Evolutionary conservation across 2,329 filamentous ascomycete genomes (phyloP), one percentile per base, ranked within the genome.

Genomic region (Verticillium albo-atrum): DNA sequence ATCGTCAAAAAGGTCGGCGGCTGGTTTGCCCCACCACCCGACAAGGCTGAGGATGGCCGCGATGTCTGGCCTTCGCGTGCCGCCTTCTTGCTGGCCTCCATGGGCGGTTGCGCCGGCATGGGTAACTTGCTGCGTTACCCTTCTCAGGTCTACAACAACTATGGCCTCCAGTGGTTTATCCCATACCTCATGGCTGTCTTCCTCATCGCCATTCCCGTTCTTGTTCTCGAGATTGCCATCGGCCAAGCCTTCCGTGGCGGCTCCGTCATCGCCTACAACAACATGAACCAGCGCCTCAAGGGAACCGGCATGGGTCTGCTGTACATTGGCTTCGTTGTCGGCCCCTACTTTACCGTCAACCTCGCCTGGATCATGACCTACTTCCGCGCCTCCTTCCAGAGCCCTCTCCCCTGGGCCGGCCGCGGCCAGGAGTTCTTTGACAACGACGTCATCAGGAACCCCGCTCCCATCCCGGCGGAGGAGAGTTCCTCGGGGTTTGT

Each of bases 201-300:
- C 60, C 68, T 84, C 12, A 76, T 86, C 59, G 82, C 82, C 37
- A 84, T 85, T 52, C 83, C 82, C 0, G 76, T 79, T 0, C 74
- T 85, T 37, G 77, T 84, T 14, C 76, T 85, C 25, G 83, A 86
- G 66, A 82, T 85, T 56, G 89, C 89, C 57, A 91, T 90, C 57
- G 91, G 91, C 54, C 89, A 85, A 65, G 82, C 82, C 4, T 83
- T 84, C 65, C 80, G 81, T 14, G 82, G 80, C 42, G 82, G 82
- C 14, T 79, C 77, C 3, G 79, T 83, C 42, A 79, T 84, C 57
- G 81, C 82, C 4, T 84, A 77, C 67, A 79, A 81, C 71, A 82
- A 79, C 63, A 72, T 85, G 61, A 77, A 83, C 65, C 70, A 75
- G 56, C 75, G 82, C 7, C 71, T 85, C 34, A 83, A 82, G 63